phyloP scores from a whole-genome alignment of 2,329 filamentous ascomycete genomes.

The Calonectria hawksworthii region DNA sequence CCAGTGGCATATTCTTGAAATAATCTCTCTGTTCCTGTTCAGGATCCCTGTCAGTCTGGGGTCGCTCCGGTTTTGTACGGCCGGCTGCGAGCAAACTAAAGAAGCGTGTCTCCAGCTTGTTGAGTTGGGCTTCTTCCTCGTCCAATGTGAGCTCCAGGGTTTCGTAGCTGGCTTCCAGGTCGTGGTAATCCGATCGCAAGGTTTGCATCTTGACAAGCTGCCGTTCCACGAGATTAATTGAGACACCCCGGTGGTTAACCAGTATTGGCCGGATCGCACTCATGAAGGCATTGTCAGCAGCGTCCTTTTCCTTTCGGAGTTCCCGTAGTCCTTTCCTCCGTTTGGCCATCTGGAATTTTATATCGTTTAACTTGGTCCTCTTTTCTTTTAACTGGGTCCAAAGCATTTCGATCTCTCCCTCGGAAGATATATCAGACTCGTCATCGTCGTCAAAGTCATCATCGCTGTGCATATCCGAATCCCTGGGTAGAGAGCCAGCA shows the following conservation, averaged over 20 bases:
- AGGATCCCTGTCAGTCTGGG: constrained; percentile 11
- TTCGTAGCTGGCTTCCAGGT: constrained; percentile 55
- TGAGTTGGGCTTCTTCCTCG: constrained; percentile 53
- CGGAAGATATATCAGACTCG: constrained; percentile 31
- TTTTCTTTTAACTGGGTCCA: constrained; percentile 55
- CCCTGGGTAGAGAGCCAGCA: constrained; percentile 19
- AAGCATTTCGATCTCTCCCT: constrained; percentile 50
- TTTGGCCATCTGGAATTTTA: constrained; percentile 50
- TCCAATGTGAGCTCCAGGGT: constrained; percentile 52
- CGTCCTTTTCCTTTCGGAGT: constrained; percentile 50
- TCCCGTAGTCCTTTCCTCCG: constrained; percentile 50
- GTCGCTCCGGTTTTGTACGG: constrained; percentile 33
- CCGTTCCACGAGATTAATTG: constrained; percentile 44
- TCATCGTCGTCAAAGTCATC: constrained; percentile 15
- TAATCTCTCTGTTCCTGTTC: constrained; percentile 24
- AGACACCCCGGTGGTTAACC: constrained; percentile 43
- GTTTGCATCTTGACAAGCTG: constrained; percentile 53
- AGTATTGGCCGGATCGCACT: constrained; percentile 54
- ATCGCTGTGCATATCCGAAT: constrained; percentile 29
- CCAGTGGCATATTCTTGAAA: constrained; percentile 46
- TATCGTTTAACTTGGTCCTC: constrained; percentile 45
- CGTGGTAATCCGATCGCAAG: constrained; percentile 55
- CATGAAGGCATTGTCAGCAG: constrained; percentile 58
- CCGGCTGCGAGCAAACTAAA: constrained; percentile 55
- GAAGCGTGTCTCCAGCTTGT: constrained; percentile 54